These are phyloP conservation scores for Tulasnella sp. DNA, from an alignment of 768 basidiomycete species.

Conservation along the genomic window DNA sequence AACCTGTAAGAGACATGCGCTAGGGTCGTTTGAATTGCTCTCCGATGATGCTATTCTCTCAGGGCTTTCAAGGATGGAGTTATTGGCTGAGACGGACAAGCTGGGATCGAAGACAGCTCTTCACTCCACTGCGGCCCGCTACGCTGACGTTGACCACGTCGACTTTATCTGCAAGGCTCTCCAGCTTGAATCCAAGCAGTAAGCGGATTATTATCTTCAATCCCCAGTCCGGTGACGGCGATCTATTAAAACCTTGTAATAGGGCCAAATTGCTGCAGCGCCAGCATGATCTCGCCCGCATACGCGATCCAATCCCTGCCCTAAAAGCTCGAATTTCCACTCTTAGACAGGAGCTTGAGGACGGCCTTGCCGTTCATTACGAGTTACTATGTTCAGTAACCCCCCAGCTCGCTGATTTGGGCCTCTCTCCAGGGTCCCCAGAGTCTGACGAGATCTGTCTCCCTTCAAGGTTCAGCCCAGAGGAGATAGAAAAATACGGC, in stretches of 20 bases:
- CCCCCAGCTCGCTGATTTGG: background rate
- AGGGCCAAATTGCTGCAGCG: background rate
- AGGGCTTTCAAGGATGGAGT: background rate
- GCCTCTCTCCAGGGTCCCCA: background rate
- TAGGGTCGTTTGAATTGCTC: too few relatives aligned
- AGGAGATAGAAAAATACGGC: background rate
- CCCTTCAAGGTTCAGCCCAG: background rate
- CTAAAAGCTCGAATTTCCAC: background rate
- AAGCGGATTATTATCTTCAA: background rate
- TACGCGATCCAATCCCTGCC: background rate
- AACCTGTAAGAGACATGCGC: background rate
- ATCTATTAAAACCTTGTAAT: too few relatives aligned
- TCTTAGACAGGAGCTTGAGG: background rate
- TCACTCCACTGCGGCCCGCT: background rate
- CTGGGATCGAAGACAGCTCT: too few relatives aligned
- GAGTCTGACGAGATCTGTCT: background rate
- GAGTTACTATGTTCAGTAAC: background rate
- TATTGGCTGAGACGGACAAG: background rate
- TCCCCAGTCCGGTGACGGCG: background rate
- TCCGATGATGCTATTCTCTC: too few relatives aligned
- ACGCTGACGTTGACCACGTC: background rate
- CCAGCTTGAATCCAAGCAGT: background rate
- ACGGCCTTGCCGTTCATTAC: background rate
- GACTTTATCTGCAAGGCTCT: background rate
- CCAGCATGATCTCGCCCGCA: background rate